Conservation (phyloP, 306 rosid genomes). For the Betula pendula region DNA sequence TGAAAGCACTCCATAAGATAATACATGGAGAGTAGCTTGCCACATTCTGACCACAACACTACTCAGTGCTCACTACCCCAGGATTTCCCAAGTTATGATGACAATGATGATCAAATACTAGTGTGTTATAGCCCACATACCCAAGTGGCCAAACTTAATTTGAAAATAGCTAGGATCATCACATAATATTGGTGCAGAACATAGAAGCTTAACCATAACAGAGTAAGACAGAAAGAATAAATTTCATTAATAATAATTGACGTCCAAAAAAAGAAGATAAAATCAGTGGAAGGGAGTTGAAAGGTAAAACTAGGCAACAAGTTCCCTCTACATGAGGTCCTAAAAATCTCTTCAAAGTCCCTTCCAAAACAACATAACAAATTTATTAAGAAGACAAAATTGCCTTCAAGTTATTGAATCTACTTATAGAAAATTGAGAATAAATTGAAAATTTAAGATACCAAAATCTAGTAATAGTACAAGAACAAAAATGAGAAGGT, state of each 20-base stretch:
- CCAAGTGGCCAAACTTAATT: neutral
- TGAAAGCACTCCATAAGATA: neutral
- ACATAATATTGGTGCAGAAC: neutral
- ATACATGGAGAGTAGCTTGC: neutral
- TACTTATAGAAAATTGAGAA: neutral
- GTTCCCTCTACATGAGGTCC: neutral
- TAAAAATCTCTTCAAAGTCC: neutral
- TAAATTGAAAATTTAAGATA: neutral
- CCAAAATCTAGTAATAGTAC: constrained; percentile 14
- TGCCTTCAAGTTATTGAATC: neutral
- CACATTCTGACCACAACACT: neutral
- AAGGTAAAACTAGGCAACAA: neutral
- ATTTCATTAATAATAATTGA: neutral
- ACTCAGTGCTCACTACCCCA: neutral
- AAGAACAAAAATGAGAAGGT: constrained; percentile 20
- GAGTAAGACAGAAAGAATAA: neutral
- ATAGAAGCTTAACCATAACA: neutral
- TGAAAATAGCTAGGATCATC: neutral
- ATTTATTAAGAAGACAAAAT: neutral
- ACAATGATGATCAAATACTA: neutral
- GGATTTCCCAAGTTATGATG: neutral
- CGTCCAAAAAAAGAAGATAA: neutral
- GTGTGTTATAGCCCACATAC: neutral
- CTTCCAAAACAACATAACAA: neutral
- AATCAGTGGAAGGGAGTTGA: neutral